Evolutionary conservation across 1,139 yeast genomes (phyloP).

Genomic region (Meyerozyma guilliermondii): DNA sequence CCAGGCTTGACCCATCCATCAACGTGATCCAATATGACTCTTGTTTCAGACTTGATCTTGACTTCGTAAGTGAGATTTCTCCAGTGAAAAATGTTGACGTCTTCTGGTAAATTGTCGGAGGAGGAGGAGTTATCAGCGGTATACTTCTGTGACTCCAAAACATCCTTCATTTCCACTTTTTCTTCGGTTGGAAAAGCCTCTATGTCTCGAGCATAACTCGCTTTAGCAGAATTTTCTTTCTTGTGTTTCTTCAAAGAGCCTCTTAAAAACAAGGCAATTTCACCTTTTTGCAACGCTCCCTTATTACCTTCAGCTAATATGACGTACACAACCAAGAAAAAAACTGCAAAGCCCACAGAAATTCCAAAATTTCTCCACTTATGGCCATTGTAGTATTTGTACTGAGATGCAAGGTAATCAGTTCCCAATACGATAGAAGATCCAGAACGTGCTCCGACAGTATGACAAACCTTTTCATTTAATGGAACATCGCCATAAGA

Average conservation of each 20-base stretch:
- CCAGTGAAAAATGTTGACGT: constrained; percentile 63
- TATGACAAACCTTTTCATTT: constrained; percentile 51
- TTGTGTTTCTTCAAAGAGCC: constrained; percentile 22
- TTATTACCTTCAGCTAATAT: constrained; percentile 59
- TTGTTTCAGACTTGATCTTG: constrained; percentile 56
- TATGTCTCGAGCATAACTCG: constrained; percentile 3
- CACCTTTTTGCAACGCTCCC: constrained; percentile 81
- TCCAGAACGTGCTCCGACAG: constrained; percentile 65
- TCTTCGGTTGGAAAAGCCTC: constrained; percentile 13
- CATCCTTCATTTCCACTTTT: constrained; percentile 12
- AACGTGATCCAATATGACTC: constrained; percentile 61
- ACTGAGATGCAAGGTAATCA: constrained; percentile 43
- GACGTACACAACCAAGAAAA: constrained; percentile 55
- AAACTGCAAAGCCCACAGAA: constrained; percentile 46
- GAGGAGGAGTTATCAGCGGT: constrained; percentile 6
- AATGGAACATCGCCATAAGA: constrained; percentile 33
- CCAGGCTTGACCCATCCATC: constrained; percentile 82
- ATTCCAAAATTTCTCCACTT: constrained; percentile 87
- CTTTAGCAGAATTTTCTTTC: constrained; percentile 7
- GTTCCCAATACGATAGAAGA: constrained; percentile 50
- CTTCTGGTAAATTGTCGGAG: background rate
- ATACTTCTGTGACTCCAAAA: constrained; percentile 10
- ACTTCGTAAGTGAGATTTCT: constrained; percentile 71
- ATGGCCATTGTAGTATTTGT: constrained; percentile 49
- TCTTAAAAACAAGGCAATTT: constrained; percentile 61